Percentiles rank a stretch among this genome's conserved stretches.
Evolutionary conservation across 331 rosid genomes (phyloP).

Genomic region (Cucumis variabilis): DNA sequence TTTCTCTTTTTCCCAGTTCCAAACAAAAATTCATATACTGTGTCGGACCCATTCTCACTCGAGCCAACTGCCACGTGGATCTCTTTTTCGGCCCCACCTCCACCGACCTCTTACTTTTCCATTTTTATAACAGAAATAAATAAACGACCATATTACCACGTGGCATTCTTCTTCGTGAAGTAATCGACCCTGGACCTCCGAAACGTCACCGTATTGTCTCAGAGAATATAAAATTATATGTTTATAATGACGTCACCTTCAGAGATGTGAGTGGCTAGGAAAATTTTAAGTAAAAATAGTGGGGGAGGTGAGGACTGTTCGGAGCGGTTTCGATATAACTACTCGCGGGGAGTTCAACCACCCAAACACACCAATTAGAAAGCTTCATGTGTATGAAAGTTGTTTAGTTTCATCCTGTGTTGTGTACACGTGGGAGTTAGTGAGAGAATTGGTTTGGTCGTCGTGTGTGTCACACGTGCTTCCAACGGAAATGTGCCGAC

Average conservation of each 20-base stretch:
- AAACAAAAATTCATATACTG: not conserved
- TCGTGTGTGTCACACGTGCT: not conserved
- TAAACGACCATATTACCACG: not conserved
- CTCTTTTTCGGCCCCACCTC: not conserved
- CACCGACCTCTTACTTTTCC: slow-evolving; percentile 17
- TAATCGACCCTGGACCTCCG: not conserved
- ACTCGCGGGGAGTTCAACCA: not conserved
- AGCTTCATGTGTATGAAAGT: not conserved
- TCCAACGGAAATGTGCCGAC: not conserved
- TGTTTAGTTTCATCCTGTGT: not conserved
- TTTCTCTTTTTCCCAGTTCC: not conserved
- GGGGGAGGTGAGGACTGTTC: not conserved
- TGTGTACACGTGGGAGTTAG: not conserved
- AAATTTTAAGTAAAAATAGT: too few species aligned
- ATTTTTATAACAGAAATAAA: too few species aligned
- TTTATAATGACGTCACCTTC: not conserved
- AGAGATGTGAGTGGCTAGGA: not conserved
- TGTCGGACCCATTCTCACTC: not conserved
- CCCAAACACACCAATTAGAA: not conserved
- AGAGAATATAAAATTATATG: not conserved
- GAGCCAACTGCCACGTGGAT: not conserved
- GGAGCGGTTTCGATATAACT: slow-evolving; percentile 3
- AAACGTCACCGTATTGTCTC: not conserved
- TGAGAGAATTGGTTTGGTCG: not conserved
- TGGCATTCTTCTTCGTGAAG: slow-evolving; percentile 24